Base-by-base conservation (phyloP, 768 basidiomycete species). In the Mycena belliarum region DNA sequence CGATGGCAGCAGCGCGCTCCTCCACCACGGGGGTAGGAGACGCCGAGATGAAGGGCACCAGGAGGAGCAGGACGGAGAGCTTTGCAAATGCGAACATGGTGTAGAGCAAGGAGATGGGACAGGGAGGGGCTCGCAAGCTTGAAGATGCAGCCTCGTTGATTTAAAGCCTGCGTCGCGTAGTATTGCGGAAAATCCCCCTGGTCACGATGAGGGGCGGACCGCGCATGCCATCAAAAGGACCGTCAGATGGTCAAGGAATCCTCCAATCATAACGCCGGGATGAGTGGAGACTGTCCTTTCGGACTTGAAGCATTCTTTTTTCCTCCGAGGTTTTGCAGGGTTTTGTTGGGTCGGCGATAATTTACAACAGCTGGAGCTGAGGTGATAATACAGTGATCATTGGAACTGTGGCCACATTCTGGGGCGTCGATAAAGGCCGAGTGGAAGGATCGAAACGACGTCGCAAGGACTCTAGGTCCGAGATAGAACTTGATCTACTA, bases 11-110 rank as follows among this genome's bases (percentile, higher is more conserved):
- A 15, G 55, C 49, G 35, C 75, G 63, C 38, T 64, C 66, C 16
- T 66, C 68, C 46, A 72, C 28, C 15, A 66, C 69, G 10, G 58
- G 58, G 21, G 68, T 50, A 6, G 76, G 75, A 21, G 72, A 71
- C 26, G 72, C 70, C 28, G 66, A 41, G 33, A 67, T 65, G 41
- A 74, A 65, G 24, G 74, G 67, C 37, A 69, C 52, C 32, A 75
- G 62, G 52, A 71, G 56, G 35, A 71, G 55, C 28, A 76, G 45
- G 28, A 65, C 47, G 24, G 71, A 57, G 37, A 76, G 65, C 41
- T 68, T 70, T 25, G 66, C 49, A 49, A 60, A 33, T 23, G 66
- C 49, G 53, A 60, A 42, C 60, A 65, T 63, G 18, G 37, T 3
- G 35, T 20, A 20, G 14, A 26, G 6, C 8, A 10, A 25, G 49